phyloP scores from a whole-genome alignment of 2,329 filamentous ascomycete genomes.

The Scorias spongiosa region DNA sequence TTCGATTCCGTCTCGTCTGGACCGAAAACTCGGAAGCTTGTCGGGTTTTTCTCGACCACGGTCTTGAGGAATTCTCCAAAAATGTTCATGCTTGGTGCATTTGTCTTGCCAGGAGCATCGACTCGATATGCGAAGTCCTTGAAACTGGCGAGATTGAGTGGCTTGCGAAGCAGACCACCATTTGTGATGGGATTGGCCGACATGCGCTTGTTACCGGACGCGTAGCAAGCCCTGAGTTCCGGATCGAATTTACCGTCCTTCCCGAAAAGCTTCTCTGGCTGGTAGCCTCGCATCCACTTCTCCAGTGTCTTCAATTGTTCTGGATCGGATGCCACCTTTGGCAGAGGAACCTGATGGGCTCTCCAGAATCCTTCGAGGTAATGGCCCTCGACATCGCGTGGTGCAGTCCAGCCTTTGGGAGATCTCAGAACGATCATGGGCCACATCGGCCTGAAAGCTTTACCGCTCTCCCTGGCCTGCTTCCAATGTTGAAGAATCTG shows the following conservation, averaged over 20 bases:
- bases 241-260: constrained; percentile 46
- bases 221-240: constrained; percentile 50
- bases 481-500: constrained; percentile 58
- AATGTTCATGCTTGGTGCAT: constrained; percentile 50
- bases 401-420: constrained; percentile 69
- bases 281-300: constrained; percentile 62
- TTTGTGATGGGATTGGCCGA: constrained; percentile 64
- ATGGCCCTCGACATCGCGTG: constrained; percentile 54
- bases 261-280: constrained; percentile 56
- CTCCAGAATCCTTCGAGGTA: constrained; percentile 66
- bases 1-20: constrained; percentile 74
- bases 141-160: constrained; percentile 56
- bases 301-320: constrained; percentile 54
- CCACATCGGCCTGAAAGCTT: constrained; percentile 57
- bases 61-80: constrained; percentile 54
- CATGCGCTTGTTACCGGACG: constrained; percentile 53
- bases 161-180: constrained; percentile 51
- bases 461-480: constrained; percentile 53
- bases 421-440: constrained; percentile 65
- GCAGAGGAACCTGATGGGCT: constrained; percentile 62
- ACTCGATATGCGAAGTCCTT: constrained; percentile 49
- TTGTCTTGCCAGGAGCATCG: constrained; percentile 37
- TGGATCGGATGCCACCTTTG: constrained; percentile 48
- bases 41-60: constrained; percentile 47
- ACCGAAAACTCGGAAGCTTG: constrained; percentile 60